Conservation (phyloP, 1,284 basidiomycete genomes). For the Cryptococcus sp. region DNA sequence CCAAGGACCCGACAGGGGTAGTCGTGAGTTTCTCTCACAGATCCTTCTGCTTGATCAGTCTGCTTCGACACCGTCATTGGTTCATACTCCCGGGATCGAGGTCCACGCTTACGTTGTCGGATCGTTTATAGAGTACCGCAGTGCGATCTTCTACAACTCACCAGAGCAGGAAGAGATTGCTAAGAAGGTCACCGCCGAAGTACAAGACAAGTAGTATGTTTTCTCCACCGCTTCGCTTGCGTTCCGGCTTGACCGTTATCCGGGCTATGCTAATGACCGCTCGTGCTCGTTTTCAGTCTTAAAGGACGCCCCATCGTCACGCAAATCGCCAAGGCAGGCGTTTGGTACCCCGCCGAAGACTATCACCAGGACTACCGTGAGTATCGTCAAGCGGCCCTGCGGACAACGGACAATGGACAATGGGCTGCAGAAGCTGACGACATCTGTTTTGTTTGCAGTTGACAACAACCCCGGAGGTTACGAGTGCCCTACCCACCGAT, state of each 20-base stretch:
- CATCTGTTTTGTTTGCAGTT: constrained; percentile 28
- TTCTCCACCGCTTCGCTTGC: neutral
- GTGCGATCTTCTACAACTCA: constrained; percentile 82
- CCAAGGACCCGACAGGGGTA: constrained; percentile 75
- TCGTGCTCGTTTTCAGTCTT: constrained; percentile 59
- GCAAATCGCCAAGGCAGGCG: constrained; percentile 64
- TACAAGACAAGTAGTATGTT: constrained; percentile 73
- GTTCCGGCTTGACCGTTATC: neutral
- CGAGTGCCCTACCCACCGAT: constrained; percentile 56
- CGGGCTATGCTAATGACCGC: neutral
- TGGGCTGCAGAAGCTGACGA: neutral
- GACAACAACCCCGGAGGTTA: constrained; percentile 55
- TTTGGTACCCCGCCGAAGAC: constrained; percentile 79
- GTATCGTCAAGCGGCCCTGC: constrained; percentile 6
- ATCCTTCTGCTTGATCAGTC: neutral
- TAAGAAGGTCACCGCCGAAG: constrained; percentile 75
- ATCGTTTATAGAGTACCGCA: constrained; percentile 76
- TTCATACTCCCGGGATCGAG: neutral
- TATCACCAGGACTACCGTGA: constrained; percentile 78
- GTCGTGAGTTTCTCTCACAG: constrained; percentile 61
- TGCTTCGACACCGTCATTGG: neutral
- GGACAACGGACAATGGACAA: neutral
- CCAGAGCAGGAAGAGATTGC: constrained; percentile 76
- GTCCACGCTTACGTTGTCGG: neutral
- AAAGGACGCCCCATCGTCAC: constrained; percentile 78